Evolutionary conservation across 148 eudicot species (phyloP), one percentile per base, ranked within the genome.

Genomic region (Vaccinium macrocarpon): DNA sequence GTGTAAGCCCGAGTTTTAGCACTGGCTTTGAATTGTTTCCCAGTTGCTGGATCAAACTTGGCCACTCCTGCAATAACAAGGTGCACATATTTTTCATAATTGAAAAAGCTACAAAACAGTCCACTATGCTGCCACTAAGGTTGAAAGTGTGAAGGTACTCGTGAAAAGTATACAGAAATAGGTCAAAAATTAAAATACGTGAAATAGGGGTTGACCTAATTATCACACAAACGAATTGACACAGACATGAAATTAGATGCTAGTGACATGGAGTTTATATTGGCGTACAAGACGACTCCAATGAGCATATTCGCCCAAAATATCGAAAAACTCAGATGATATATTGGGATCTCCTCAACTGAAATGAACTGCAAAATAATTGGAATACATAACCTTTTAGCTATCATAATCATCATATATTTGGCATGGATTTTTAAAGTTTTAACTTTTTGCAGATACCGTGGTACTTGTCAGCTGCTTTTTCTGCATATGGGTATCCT

Each of bases 401-500:
- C 35, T 21, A 59, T 59, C 53, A 16, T 23, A 18, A 29, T 19
- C 50, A 79, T 32, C 23, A 3, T 15, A 18, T 23, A 27, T 29
- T 32, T 56, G n/a, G 29, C 32, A 56, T 59, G 13, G 12, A 32
- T 35, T 56, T 55, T 18, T 56, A 38, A 59, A 35, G 1, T 52
- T 18, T 42, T 2, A 21, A 55, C 5, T 23, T n/a, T 73, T 50
- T 74, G 11, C 51, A 81, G n/a, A 51, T 93, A 96, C 99, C 99
- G 77, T 96, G 99, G 76, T 94, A 96, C 88, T 93, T 96, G 91
- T 96, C 99, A 2, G 97, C 92, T 81, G 99, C 99, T 89, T 83
- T 92, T 86, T 96, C 99, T 10, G 99, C 99, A 90, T 91, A 96
- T 0, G 98, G 99, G 61, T 96, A 96, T 50, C 99, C 99, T 87